A percentile compares a stretch with the other conserved stretches of the same genome.
Conservation (phyloP, 352 stramenopile genomes). For the Globisporangium camurandrum region DNA sequence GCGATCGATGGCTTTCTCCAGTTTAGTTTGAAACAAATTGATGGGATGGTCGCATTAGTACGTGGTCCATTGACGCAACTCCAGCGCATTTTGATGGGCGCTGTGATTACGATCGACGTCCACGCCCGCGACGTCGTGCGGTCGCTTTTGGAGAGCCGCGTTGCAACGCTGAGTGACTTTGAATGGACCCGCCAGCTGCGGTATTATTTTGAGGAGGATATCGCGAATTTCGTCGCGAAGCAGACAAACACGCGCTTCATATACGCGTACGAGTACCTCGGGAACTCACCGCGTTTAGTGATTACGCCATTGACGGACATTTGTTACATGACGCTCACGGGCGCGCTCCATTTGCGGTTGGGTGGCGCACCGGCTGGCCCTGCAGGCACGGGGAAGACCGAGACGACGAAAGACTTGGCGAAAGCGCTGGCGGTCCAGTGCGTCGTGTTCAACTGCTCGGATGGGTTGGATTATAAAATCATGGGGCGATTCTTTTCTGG, state of each 20-base stretch:
- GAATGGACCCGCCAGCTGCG: slow-evolving; percentile 88
- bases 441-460: slow-evolving; percentile 95
- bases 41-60: slow-evolving; percentile 89
- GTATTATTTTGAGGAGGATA: slow-evolving; percentile 85
- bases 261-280: slow-evolving; percentile 83
- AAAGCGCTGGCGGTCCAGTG: slow-evolving; percentile 92
- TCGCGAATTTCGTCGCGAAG: slow-evolving; percentile 78
- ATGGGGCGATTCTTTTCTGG: slow-evolving; percentile 95
- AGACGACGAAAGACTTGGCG: slow-evolving; percentile 92
- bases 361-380: slow-evolving; percentile 90
- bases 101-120: slow-evolving; percentile 89
- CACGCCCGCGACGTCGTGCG: slow-evolving; percentile 88
- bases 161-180: slow-evolving; percentile 82
- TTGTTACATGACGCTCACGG: slow-evolving; percentile 93
- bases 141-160: slow-evolving; percentile 67
- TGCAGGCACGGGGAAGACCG: slow-evolving; percentile 92
- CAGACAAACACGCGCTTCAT: slow-evolving; percentile 84
- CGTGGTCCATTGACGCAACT: slow-evolving; percentile 77
- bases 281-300: slow-evolving; percentile 74
- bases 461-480: slow-evolving; percentile 95
- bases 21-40: slow-evolving; percentile 89
- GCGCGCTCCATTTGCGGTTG: slow-evolving; percentile 89
- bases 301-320: slow-evolving; percentile 84
- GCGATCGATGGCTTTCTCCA: slow-evolving; percentile 81
- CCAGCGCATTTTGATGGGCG: slow-evolving; percentile 86